These are phyloP conservation scores for Amanita pallidorosea DNA, from an alignment of 768 basidiomycete genomes.

Conservation along the genomic window DNA sequence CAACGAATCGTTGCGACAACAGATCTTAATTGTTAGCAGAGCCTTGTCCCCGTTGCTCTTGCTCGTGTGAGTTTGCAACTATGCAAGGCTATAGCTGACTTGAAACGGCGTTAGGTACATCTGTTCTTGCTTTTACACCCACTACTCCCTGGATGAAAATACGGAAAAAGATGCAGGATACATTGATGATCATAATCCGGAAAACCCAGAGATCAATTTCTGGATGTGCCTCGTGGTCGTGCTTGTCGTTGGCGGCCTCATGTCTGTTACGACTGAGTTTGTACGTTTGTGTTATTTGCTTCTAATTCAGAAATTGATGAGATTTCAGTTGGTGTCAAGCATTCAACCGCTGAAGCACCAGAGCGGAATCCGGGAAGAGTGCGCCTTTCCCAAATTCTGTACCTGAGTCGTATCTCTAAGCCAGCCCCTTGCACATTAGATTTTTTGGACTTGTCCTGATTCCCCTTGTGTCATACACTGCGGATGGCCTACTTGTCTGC, in stretches of 20 bases:
- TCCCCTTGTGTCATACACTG: slow-evolving; percentile 63
- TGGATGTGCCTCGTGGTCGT: slow-evolving; percentile 49
- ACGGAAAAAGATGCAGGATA: not conserved
- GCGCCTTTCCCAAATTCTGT: not conserved
- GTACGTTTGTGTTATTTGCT: slow-evolving; percentile 19
- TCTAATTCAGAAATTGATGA: not conserved
- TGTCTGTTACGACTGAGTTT: slow-evolving; percentile 68
- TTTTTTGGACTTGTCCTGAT: slow-evolving; percentile 69
- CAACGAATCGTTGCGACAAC: slow-evolving; percentile 30
- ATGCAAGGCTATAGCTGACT: not conserved
- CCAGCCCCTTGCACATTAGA: slow-evolving; percentile 18
- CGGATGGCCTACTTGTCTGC: slow-evolving; percentile 52
- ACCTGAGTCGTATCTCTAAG: slow-evolving; percentile 6
- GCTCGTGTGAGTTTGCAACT: slow-evolving; percentile 31
- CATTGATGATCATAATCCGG: not conserved
- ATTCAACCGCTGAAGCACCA: not conserved
- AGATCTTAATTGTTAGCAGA: slow-evolving; percentile 52
- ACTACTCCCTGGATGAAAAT: slow-evolving; percentile 53
- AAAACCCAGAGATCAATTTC: slow-evolving; percentile 51
- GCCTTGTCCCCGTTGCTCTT: slow-evolving; percentile 57
- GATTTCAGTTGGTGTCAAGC: not conserved
- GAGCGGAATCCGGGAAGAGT: not conserved
- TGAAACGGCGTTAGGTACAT: slow-evolving; percentile 37
- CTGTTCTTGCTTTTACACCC: slow-evolving; percentile 54
- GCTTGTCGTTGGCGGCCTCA: slow-evolving; percentile 38